Evolutionary conservation across 495 filamentous ascomycete species (phyloP).

Genomic region (Penicillium odoratum): DNA sequence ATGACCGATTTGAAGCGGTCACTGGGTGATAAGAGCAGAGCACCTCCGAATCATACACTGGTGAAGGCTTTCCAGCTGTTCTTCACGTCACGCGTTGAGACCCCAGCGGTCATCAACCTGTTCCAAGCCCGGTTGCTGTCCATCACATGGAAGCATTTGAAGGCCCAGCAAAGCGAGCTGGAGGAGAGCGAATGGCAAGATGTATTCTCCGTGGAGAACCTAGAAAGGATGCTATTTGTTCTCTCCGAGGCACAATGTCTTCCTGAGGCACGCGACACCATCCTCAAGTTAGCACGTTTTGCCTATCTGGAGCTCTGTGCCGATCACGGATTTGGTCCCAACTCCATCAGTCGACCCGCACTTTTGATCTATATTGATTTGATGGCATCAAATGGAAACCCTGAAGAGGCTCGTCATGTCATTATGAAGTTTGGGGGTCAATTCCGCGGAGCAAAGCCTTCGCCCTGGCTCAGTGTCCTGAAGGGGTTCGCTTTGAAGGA

Average conservation of each 20-base stretch:
- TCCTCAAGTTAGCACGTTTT: constrained; percentile 53
- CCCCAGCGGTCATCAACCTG: constrained; percentile 54
- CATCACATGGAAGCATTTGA: constrained; percentile 60
- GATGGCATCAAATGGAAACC: constrained; percentile 57
- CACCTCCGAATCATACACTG: constrained; percentile 59
- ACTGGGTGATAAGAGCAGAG: constrained; percentile 41
- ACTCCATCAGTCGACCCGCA: constrained; percentile 39
- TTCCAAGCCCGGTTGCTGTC: constrained; percentile 62
- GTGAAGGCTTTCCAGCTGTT: constrained; percentile 64
- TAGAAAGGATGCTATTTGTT: constrained; percentile 48
- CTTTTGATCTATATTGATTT: constrained; percentile 54
- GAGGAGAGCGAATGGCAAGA: constrained; percentile 37
- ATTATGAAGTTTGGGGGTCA: constrained; percentile 47
- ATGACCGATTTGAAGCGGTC: constrained; percentile 46
- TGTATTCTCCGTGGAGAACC: constrained; percentile 50
- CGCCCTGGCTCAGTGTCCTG: constrained; percentile 61
- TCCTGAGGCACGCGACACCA: constrained; percentile 32
- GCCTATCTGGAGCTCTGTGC: constrained; percentile 55
- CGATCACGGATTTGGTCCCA: constrained; percentile 37
- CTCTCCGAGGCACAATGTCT: constrained; percentile 39
- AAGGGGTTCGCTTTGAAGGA: constrained; percentile 66
- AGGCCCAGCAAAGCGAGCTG: constrained; percentile 34
- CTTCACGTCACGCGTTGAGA: constrained; percentile 53
- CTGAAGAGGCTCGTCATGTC: constrained; percentile 56
- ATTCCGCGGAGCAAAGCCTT: constrained; percentile 29